Evolutionary conservation across 306 rosid genomes (phyloP), one percentile per base, ranked within the genome.

Genomic region (Vigna radiata): DNA sequence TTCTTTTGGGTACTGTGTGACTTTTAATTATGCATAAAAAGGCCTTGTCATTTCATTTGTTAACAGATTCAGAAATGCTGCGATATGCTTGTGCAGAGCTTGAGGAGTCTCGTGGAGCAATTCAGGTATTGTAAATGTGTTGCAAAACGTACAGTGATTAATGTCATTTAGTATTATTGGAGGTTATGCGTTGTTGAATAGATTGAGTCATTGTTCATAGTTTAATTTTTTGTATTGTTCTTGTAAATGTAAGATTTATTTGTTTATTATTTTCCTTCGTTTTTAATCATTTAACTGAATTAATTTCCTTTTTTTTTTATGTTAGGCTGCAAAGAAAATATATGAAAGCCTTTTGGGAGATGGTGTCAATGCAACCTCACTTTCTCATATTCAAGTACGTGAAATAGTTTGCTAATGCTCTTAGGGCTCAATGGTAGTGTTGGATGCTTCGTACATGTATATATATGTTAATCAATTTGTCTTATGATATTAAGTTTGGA

Each of bases 81-180:
- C 86, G 94, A 62, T 95, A 90, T 90, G 98, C 98, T 60, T 92
- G 89, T 79, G 97, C 97, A 4, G 98, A 95, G 88, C 88, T 95
- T 81, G 97, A 95, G 86, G 97, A 95, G 82, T 92, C 98, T 75
- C 97, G 96, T 82, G 98, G 98, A 27, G 92, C 97, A 82, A 88
- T 95, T 82, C 97, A 88, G 96, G 98, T 89, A 76, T 76, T 48
- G 16, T 39, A 48, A 58, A 37, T 70, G 15, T 60, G 72, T 60
- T 62, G 56, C 16, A 69, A 70, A 58, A n/a, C 0, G 8, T 50
- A 56, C 23, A 56, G 69, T 17, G 39, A 14, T 23, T 46, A 46
- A 53, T 18, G 7, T 31, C 47, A 31, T 56, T 7, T 41, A 17
- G 69, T 14, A 7, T 68, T 44, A 41, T 27, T 23, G 18, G 7